Evolutionary conservation across 2,329 filamentous ascomycete genomes (phyloP).

Genomic region (Achaetomium macrosporum): DNA sequence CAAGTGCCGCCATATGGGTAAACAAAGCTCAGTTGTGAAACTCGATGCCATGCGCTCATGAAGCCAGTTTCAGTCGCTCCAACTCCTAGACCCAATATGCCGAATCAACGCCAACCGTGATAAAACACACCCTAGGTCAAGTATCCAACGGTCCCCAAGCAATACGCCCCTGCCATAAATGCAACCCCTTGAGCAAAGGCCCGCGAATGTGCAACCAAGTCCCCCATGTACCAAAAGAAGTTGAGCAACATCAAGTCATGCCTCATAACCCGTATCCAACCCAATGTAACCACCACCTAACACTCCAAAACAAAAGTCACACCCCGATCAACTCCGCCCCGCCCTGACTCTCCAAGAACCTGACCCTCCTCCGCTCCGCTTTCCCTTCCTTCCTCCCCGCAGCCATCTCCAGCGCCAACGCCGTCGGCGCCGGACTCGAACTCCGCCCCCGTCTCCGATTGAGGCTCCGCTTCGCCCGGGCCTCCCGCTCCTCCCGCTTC

Average conservation of each 20-base stretch:
- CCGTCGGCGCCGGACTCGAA: constrained; percentile 23
- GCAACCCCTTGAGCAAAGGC: too few relatives aligned
- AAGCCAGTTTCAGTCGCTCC: too few relatives aligned
- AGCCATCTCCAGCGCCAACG: constrained; percentile 23
- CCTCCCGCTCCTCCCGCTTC: constrained; percentile 55
- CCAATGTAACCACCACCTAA: neutral
- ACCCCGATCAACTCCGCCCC: constrained; percentile 14
- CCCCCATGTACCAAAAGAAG: too few relatives aligned
- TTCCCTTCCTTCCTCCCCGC: constrained; percentile 35
- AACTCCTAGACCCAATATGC: too few relatives aligned
- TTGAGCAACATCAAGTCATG: neutral
- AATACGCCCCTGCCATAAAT: too few relatives aligned
- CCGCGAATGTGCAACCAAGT: too few relatives aligned
- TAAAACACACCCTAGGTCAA: too few relatives aligned
- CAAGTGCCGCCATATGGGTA: too few relatives aligned
- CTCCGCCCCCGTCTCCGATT: constrained; percentile 38
- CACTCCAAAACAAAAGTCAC: neutral
- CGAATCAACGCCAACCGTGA: too few relatives aligned
- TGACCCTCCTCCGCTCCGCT: constrained; percentile 21
- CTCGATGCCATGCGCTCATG: too few relatives aligned
- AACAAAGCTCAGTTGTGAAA: too few relatives aligned
- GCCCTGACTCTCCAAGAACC: constrained; percentile 28
- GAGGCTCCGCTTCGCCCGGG: constrained; percentile 49
- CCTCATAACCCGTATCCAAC: neutral
- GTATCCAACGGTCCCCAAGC: too few relatives aligned